Base-by-base conservation (phyloP, 768 basidiomycete genomes). In the Mrakia gelida region DNA sequence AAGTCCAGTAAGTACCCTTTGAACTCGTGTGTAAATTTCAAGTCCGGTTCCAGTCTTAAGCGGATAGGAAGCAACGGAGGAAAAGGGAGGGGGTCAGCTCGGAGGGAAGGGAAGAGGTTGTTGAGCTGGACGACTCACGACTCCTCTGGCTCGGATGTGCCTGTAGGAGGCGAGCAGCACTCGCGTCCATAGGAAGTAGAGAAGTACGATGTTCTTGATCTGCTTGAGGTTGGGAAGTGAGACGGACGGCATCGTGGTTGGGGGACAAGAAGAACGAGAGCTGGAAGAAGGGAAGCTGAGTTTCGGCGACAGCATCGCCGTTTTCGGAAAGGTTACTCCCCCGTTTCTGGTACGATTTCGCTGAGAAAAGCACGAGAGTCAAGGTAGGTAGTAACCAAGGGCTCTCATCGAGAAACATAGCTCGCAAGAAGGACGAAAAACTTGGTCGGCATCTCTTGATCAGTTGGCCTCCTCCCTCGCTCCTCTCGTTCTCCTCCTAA, bases 121-220 rank as follows among this genome's bases (percentile, higher is more conserved):
- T 18, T 11, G 74, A 63, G n/a, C 38, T 67, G 23, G 72, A 75
- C 73, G 23, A 10, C 49, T 52, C 49, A 79, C 78, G 59, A 91
- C 71, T 0, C 92, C 92, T 54, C 90, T 86, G 0, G 91, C 91
- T 8, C 88, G 86, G 26, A 92, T 81, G 83, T 92, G 91, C 23
- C 91, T 87, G 67, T 89, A 86, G 7, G 86, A 84, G 82, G 89
- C 89, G 75, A 90, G 80, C 13, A 74, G 15, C 10, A 78, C 65
- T 1, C 63, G 34, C 6, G 70, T 72, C 59, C 63, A 75, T 32
- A 79, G 16, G 28, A 84, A 81, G 72, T 90, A 88, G 13, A 84
- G 86, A 10, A 88, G 80, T 52, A 91, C 63, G 76, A 91, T 83
- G 83, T 91, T 79, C 76, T 71, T 77, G 75, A 79, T 43, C 78